phyloP scores from a whole-genome alignment of 2,329 filamentous ascomycete genomes.

The Fusarium bulbicola region DNA sequence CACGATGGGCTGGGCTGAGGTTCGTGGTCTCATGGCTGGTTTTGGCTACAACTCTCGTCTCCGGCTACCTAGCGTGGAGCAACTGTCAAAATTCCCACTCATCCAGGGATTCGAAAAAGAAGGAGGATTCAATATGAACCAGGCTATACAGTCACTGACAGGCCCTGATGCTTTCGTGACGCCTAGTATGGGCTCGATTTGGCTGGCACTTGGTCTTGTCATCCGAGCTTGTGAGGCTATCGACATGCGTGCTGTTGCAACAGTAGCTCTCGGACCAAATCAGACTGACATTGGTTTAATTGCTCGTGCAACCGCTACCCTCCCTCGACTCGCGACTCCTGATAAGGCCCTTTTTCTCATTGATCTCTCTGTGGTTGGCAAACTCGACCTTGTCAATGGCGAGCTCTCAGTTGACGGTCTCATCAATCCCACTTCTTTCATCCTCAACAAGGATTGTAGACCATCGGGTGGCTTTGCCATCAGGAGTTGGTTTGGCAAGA shows the following conservation, averaged over 20 bases:
- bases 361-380: not conserved
- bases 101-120: fast-evolving
- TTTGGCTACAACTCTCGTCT: not conserved
- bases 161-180: not conserved
- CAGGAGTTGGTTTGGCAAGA: not conserved
- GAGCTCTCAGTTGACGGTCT: not conserved
- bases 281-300: not conserved
- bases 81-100: not conserved
- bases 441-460: not conserved
- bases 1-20: not conserved
- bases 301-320: not conserved
- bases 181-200: not conserved
- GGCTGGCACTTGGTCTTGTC: not conserved
- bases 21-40: not conserved
- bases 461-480: fast-evolving
- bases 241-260: not conserved
- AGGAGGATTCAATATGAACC: not conserved
- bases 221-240: not conserved
- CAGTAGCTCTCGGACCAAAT: fast-evolving
- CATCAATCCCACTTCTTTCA: not conserved
- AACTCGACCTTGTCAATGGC: not conserved
- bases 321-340: not conserved
- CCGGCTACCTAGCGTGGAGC: not conserved
- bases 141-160: fast-evolving
- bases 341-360: not conserved